A percentile compares a stretch with the other conserved stretches of the same genome.
phyloP scores from a whole-genome alignment of 768 basidiomycete species.

The Leccinellum albellum region DNA sequence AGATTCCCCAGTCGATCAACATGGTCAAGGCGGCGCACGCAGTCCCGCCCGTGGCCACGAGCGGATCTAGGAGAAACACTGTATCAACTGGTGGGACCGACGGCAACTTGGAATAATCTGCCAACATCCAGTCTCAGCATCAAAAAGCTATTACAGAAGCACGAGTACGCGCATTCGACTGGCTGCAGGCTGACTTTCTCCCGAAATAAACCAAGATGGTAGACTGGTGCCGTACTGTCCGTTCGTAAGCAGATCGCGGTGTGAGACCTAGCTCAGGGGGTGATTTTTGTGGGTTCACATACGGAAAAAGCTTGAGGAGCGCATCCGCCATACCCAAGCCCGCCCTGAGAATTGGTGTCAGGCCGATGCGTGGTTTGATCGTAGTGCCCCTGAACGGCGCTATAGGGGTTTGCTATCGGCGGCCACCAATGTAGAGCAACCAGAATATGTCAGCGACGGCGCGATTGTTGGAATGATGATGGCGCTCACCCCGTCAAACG shows the following conservation, averaged over 20 bases:
- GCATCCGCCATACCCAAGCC: constrained; percentile 93
- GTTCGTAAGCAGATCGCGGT: background rate
- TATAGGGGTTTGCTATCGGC: constrained; percentile 68
- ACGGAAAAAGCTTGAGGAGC: constrained; percentile 81
- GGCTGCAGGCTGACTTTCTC: constrained; percentile 87
- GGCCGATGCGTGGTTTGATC: constrained; percentile 75
- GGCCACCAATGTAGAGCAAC: background rate
- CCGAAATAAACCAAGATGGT: constrained; percentile 86
- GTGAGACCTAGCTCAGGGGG: background rate
- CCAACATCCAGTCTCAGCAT: constrained; percentile 1
- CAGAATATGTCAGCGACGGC: background rate
- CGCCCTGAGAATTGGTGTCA: constrained; percentile 90
- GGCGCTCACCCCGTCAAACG: constrained; percentile 59
- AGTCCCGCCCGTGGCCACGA: constrained; percentile 93
- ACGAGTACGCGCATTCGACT: constrained; percentile 68
- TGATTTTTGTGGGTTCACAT: constrained; percentile 29
- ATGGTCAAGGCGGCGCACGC: constrained; percentile 84
- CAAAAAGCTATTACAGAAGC: background rate
- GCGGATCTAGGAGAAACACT: constrained; percentile 86
- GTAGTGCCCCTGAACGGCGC: constrained; percentile 71
- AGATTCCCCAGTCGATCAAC: constrained; percentile 81
- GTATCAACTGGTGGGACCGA: constrained; percentile 69
- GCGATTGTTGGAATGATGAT: background rate
- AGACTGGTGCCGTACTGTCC: constrained; percentile 71
- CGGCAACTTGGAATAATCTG: constrained; percentile 91